A percentile compares a stretch with the other conserved stretches of the same genome.
Conservation (phyloP, 169 alveolate genomes). For the Eimeria falciformis region DNA sequence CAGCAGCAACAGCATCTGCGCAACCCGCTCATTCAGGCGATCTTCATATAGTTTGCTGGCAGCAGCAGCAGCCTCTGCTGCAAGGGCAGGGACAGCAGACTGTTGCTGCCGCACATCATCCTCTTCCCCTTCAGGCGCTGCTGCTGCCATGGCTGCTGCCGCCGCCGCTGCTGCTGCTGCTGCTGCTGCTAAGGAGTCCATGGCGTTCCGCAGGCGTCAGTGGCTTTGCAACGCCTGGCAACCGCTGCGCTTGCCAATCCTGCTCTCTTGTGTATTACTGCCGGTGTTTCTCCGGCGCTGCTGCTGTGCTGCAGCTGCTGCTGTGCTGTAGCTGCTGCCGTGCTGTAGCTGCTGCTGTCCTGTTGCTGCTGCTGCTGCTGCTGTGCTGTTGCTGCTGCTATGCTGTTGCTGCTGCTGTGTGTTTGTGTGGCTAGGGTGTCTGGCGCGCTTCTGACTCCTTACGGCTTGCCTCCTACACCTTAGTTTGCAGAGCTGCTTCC, state of each 20-base stretch:
- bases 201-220: neutral
- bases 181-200: neutral
- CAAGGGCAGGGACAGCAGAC: slow-evolving; percentile 6
- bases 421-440: too few relatives aligned
- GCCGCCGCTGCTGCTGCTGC: slow-evolving; percentile 15
- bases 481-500: too few relatives aligned
- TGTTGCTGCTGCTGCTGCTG: slow-evolving; percentile 10
- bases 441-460: too few relatives aligned
- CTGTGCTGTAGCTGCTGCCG: slow-evolving; percentile 8
- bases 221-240: neutral
- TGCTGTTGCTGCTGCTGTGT: slow-evolving; percentile 21
- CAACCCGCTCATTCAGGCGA: slow-evolving; percentile 30
- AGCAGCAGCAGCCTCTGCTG: slow-evolving; percentile 60
- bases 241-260: neutral
- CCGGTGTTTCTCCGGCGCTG: neutral
- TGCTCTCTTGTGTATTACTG: neutral
- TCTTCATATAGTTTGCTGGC: slow-evolving; percentile 20
- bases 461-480: too few relatives aligned
- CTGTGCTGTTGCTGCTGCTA: neutral
- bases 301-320: neutral
- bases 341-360: neutral
- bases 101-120: neutral
- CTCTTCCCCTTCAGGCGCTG: neutral
- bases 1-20: slow-evolving; percentile 42
- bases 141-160: neutral